A percentile compares a stretch with the other conserved stretches of the same genome.
Conservation (phyloP, 2,329 filamentous ascomycete genomes). For the Pseudogymnoascus pannorum region DNA sequence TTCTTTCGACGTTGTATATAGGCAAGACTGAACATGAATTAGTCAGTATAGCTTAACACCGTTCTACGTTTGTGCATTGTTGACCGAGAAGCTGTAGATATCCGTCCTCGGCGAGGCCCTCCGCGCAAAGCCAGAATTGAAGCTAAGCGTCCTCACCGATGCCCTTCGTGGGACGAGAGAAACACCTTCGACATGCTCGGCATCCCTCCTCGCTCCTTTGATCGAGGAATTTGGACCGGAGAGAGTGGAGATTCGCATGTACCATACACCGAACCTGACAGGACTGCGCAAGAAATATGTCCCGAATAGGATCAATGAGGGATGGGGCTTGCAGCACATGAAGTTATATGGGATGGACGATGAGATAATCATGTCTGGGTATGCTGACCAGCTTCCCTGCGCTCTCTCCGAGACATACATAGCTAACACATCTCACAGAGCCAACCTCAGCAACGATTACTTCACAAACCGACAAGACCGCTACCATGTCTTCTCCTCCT, state of each 20-base stretch:
- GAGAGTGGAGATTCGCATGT: slow-evolving; percentile 91
- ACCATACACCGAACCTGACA: slow-evolving; percentile 92
- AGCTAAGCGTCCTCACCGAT: slow-evolving; percentile 85
- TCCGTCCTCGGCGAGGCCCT: slow-evolving; percentile 69
- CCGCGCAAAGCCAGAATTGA: slow-evolving; percentile 64
- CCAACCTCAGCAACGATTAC: slow-evolving; percentile 88
- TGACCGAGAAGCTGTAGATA: slow-evolving; percentile 44
- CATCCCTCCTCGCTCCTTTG: slow-evolving; percentile 79
- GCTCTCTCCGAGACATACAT: neutral
- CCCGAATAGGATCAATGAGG: slow-evolving; percentile 89
- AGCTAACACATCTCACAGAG: slow-evolving; percentile 36
- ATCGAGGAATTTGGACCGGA: slow-evolving; percentile 74
- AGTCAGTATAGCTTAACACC: slow-evolving; percentile 34
- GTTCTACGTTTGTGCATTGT: slow-evolving; percentile 9
- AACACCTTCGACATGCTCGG: slow-evolving; percentile 76
- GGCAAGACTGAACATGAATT: slow-evolving; percentile 88
- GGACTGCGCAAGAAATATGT: slow-evolving; percentile 77
- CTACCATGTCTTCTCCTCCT: slow-evolving; percentile 83
- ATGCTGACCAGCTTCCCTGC: slow-evolving; percentile 22
- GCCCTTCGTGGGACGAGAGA: slow-evolving; percentile 86
- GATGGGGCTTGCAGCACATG: slow-evolving; percentile 98
- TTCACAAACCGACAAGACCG: slow-evolving; percentile 94
- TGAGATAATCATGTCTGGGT: slow-evolving; percentile 90
- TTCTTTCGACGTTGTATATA: slow-evolving; percentile 94
- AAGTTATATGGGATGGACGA: slow-evolving; percentile 96